Base-by-base conservation (phyloP, 139 green algal genomes). In the Tetradesmus obliquus region DNA sequence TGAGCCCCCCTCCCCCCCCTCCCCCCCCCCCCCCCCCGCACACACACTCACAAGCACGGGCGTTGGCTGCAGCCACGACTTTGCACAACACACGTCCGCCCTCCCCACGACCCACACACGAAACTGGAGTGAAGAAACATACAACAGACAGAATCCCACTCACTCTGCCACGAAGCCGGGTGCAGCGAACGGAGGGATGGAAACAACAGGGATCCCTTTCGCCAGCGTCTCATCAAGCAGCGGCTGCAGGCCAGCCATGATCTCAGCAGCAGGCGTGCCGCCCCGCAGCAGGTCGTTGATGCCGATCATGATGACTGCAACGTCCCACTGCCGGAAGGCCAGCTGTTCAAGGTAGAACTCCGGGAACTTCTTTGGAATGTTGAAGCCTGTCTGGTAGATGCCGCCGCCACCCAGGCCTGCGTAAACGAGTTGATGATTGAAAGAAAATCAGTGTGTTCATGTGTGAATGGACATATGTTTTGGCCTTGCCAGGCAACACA, bases 271-370 rank as follows among this genome's bases (percentile, higher is more conserved):
- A 10, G 89, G 57, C 58, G 87, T 72, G 20, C 89, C 60, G 22
- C 89, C 89, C 10, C 81, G 32, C 89, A 92, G 60, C 51, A 92
- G 60, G 62, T 92, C 89, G 69, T 92, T 92, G 81, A 92, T 92
- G 66, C 89, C 88, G n/a, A 91, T 86, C 24, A 55, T 79, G 45
- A 91, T 84, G 13, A 86, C 79, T 2, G 55, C 76, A 51, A 86
- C 76, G n/a, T 91, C 84, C 76, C 79, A 91, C 3, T n/a, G 12
- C 12, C 80, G 62, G 51, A 66, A n/a, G 17, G 20, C 9, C 2
- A 91, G 76, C 13, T 86, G 84, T 72, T 15, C 83, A 6, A 13
- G 8, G 15, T 55, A 62, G 24, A 22, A 87, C 12, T 58, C 54
- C 22, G 45, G 22, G 24, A 91, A 86, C 15, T 15, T 91, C 0